Evolutionary conservation across 257 asterid species (phyloP).

Genomic region (Gynochthodes officinalis): DNA sequence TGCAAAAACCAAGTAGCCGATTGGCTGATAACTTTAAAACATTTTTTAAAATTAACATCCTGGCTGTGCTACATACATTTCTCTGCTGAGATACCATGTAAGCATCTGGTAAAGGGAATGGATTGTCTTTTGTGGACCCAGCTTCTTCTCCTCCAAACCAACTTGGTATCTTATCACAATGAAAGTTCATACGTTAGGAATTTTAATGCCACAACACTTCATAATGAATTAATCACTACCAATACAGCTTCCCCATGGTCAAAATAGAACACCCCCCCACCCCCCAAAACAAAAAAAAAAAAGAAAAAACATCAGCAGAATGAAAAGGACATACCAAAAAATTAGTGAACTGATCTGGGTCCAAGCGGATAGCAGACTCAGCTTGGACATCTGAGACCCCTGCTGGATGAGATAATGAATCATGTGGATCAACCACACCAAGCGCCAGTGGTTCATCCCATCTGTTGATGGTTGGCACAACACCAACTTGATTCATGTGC

Average conservation of each 20-base stretch:
- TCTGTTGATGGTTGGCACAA: conserved; percentile 62
- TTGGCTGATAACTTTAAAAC: not conserved
- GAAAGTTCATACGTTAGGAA: conserved; percentile 14
- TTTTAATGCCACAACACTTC: no score
- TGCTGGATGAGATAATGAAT: conserved; percentile 90
- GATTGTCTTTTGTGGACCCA: conserved; percentile 72
- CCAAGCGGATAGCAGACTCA: conserved; percentile 74
- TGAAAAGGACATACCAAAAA: conserved; percentile 52
- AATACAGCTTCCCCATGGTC: no score
- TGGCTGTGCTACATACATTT: conserved; percentile 46
- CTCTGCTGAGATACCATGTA: conserved; percentile 78
- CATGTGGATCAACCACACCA: conserved; percentile 93
- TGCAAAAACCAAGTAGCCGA: not conserved
- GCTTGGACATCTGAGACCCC: conserved; percentile 90
- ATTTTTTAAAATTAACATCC: not conserved
- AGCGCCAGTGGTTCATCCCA: conserved; percentile 86
- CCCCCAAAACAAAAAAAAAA: conserved; percentile 10
- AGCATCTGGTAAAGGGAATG: conserved; percentile 81
- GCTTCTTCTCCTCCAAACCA: conserved; percentile 67
- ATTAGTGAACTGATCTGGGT: conserved; percentile 77
- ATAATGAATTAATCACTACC: no score
- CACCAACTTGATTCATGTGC: conserved; percentile 80
- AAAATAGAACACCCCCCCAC: no score
- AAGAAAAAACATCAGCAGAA: not conserved
- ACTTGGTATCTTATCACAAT: conserved; percentile 63